Conservation (phyloP, 345 rosid species). For the Lenwebbia sp. region DNA sequence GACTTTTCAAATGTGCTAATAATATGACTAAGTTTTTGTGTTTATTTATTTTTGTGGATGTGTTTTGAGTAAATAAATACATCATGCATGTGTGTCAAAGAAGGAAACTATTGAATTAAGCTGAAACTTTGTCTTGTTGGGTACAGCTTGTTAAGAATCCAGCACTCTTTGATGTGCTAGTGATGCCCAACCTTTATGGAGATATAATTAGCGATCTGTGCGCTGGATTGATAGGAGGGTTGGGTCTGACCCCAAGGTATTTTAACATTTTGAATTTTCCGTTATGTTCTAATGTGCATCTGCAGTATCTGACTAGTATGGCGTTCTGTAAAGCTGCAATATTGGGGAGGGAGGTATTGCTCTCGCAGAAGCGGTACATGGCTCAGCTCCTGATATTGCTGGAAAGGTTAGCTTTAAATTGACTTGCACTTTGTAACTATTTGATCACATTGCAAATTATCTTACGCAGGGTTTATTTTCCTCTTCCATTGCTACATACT, state of each 20-base stretch:
- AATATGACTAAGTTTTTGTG: background rate
- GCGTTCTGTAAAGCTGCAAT: conserved; percentile 54
- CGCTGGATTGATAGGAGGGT: conserved; percentile 91
- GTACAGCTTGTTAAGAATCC: conserved; percentile 98
- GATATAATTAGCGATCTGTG: conserved; percentile 98
- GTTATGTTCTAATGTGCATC: background rate
- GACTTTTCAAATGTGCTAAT: background rate
- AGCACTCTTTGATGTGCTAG: conserved; percentile 91
- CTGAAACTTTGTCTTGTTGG: background rate
- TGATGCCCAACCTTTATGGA: conserved; percentile 99
- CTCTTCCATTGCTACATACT: background rate
- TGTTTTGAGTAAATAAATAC: background rate
- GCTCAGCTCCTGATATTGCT: conserved; percentile 99
- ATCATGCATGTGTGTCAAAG: background rate
- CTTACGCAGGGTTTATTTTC: background rate
- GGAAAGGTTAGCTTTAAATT: conserved; percentile 61
- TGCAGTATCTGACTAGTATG: background rate
- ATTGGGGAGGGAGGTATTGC: conserved; percentile 98
- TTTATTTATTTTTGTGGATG: background rate
- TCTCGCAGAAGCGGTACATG: conserved; percentile 99
- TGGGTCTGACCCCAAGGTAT: conserved; percentile 98
- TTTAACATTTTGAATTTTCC: background rate
- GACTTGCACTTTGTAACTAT: background rate
- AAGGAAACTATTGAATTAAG: background rate
- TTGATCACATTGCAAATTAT: background rate